Percentiles rank a stretch among this genome's conserved stretches.
phyloP scores from a whole-genome alignment of 23 red algal genomes.

The Gracilaria domingensis region DNA sequence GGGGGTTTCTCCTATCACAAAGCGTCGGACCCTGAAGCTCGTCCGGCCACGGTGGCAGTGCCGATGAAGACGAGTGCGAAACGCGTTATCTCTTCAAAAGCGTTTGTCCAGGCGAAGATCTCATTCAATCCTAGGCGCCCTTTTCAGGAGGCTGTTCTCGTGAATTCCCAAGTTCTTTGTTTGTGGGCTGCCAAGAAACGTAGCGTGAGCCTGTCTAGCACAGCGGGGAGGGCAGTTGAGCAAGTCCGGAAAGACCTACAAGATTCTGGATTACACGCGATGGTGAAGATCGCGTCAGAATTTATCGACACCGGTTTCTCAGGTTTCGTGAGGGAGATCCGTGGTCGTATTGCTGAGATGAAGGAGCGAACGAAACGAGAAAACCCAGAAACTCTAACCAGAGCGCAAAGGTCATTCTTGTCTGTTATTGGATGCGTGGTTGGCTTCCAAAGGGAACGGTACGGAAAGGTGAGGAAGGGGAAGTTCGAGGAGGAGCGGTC shows the following conservation, averaged over 20 bases:
- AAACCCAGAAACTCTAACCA: conserved; percentile 40
- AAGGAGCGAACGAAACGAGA: conserved; percentile 28
- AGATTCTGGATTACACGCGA: conserved; percentile 26
- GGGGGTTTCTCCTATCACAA: conserved; percentile 38
- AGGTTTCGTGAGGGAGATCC: conserved; percentile 29
- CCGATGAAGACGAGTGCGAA: background rate
- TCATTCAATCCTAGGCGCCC: conserved; percentile 43
- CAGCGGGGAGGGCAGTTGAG: background rate
- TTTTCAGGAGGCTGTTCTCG: conserved; percentile 35
- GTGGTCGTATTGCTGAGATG: conserved; percentile 44
- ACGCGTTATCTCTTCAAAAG: conserved; percentile 32
- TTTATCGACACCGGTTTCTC: conserved; percentile 48
- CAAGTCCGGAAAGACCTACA: conserved; percentile 49
- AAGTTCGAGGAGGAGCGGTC: background rate
- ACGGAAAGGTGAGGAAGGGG: conserved; percentile 46
- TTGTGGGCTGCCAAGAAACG: conserved; percentile 21
- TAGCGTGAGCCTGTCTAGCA: background rate
- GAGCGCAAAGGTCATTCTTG: conserved; percentile 43
- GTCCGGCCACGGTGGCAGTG: background rate
- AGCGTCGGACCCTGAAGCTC: background rate
- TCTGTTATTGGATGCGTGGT: conserved; percentile 38
- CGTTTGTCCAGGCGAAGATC: conserved; percentile 27
- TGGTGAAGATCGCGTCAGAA: conserved; percentile 24
- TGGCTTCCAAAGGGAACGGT: conserved; percentile 60
- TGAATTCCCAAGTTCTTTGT: conserved; percentile 63